A percentile compares a stretch with the other conserved stretches of the same genome.
phyloP scores from a whole-genome alignment of 768 basidiomycete genomes.

The Suillus variegatus region DNA sequence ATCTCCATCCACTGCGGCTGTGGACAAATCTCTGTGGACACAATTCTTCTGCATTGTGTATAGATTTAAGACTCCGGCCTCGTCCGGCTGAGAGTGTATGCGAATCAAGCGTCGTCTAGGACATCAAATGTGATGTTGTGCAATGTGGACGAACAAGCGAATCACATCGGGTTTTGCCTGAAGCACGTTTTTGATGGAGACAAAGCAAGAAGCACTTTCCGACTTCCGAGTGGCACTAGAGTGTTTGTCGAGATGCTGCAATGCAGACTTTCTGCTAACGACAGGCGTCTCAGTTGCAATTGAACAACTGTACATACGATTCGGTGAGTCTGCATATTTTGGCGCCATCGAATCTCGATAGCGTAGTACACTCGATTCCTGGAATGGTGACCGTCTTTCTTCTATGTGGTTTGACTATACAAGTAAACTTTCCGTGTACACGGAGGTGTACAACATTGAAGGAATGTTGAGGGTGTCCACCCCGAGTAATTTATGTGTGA shows the following conservation, averaged over 20 bases:
- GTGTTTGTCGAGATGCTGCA: not conserved
- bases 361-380: not conserved
- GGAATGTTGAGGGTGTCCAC: constrained; percentile 53
- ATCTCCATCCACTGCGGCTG: not conserved
- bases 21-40: not conserved
- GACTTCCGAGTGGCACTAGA: not conserved
- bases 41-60: constrained; percentile 1
- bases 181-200: constrained; percentile 6
- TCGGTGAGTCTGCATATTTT: not conserved
- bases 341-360: not conserved
- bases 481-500: constrained; percentile 54
- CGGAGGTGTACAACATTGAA: not conserved
- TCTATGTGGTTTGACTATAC: not conserved
- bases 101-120: not conserved
- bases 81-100: not conserved
- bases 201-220: not conserved
- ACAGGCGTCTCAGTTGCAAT: not conserved
- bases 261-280: not conserved
- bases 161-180: constrained; percentile 1
- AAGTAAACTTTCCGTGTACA: not conserved
- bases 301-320: not conserved
- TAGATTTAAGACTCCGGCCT: not conserved
- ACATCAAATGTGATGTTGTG: not conserved
- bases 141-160: not conserved
- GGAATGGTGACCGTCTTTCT: not conserved